A percentile compares a stretch with the other conserved stretches of the same genome.
phyloP scores from a whole-genome alignment of 139 green algal species.

The Ulvella scutata region DNA sequence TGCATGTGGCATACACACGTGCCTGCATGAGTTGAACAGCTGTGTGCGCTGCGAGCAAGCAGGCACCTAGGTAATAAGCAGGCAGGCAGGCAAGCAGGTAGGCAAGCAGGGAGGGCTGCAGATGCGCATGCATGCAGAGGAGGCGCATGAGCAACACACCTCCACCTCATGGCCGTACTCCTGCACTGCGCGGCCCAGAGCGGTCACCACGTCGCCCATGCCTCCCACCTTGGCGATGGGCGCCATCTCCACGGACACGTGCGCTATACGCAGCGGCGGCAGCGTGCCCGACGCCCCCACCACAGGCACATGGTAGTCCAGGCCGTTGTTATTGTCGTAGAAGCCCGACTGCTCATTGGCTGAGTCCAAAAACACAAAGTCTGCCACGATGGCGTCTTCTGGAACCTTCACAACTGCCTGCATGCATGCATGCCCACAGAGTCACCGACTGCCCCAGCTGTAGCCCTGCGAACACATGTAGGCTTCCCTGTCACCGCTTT shows the following conservation, averaged over 20 bases:
- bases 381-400: conserved; percentile 61
- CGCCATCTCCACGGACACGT: conserved; percentile 96
- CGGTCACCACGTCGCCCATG: conserved; percentile 90
- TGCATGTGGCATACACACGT: no score
- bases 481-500: background rate
- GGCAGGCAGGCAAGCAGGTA: no score
- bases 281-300: conserved; percentile 20
- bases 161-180: conserved; percentile 69
- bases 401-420: conserved; percentile 35
- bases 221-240: conserved; percentile 95
- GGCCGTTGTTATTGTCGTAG: conserved; percentile 80
- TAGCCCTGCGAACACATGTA: no score
- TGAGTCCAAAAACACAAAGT: conserved; percentile 79
- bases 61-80: no score
- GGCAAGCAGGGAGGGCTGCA: no score
- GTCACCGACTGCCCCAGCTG: no score
- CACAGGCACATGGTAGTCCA: conserved; percentile 89
- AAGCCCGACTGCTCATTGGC: conserved; percentile 38
- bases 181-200: conserved; percentile 67
- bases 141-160: conserved; percentile 12
- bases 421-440: background rate
- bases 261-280: conserved; percentile 60
- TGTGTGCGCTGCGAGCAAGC: no score
- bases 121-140: conserved; percentile 6
- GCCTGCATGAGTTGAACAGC: no score